phyloP scores from a whole-genome alignment of 2,329 filamentous ascomycete species.

The Nigrograna mackinnonii region DNA sequence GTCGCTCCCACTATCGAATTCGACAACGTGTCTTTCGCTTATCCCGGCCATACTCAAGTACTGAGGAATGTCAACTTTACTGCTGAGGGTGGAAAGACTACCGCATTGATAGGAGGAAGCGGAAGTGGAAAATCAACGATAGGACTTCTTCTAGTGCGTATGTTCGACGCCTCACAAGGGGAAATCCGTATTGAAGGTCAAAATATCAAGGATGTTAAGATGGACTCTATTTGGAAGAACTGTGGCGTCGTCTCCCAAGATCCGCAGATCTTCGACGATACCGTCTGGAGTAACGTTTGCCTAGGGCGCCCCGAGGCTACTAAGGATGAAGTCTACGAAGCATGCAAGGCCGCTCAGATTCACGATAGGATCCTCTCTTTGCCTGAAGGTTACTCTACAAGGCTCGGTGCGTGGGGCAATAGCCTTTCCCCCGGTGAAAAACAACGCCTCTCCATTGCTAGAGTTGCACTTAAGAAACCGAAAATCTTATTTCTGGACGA shows the following conservation, averaged over 20 bases:
- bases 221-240: slow-evolving; percentile 57
- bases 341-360: slow-evolving; percentile 61
- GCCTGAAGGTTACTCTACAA: slow-evolving; percentile 36
- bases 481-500: slow-evolving; percentile 83
- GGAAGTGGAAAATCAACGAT: slow-evolving; percentile 63
- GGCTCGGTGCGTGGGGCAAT: slow-evolving; percentile 30
- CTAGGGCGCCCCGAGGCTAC: slow-evolving; percentile 62
- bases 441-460: slow-evolving; percentile 68
- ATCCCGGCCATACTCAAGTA: too few relatives aligned
- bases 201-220: slow-evolving; percentile 59
- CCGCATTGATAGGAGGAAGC: slow-evolving; percentile 63
- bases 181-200: slow-evolving; percentile 59
- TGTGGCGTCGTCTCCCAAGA: slow-evolving; percentile 67
- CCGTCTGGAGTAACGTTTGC: slow-evolving; percentile 64
- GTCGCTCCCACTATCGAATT: too few relatives aligned
- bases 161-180: slow-evolving; percentile 59
- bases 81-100: too few relatives aligned
- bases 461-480: slow-evolving; percentile 74
- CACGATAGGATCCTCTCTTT: slow-evolving; percentile 65
- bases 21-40: too few relatives aligned
- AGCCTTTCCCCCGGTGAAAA: slow-evolving; percentile 64
- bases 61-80: too few relatives aligned
- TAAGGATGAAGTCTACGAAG: slow-evolving; percentile 59
- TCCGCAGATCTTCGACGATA: slow-evolving; percentile 63
- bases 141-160: slow-evolving; percentile 58